Conservation (phyloP, 176 grass and related monocot genomes). For the Lolium perenne region DNA sequence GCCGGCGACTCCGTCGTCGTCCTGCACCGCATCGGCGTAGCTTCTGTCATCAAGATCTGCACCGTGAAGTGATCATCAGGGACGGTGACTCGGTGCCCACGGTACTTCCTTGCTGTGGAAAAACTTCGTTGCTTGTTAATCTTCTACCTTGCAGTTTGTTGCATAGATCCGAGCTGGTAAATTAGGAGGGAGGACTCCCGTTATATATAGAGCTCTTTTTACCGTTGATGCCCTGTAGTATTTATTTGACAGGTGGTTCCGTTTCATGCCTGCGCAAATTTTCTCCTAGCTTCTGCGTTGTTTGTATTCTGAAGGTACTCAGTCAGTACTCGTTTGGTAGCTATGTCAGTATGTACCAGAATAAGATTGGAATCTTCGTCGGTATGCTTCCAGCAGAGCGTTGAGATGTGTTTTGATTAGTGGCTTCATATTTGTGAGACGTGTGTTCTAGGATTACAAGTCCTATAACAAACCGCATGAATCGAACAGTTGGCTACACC, state of each 20-base stretch:
- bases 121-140: conserved; percentile 5
- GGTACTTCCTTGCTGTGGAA: not conserved
- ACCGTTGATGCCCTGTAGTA: not conserved
- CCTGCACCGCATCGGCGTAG: conserved; percentile 79
- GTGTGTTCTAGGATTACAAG: no score
- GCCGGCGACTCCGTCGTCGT: conserved; percentile 75
- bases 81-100: no score
- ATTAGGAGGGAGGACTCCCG: conserved; percentile 46
- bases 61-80: conserved; percentile 63
- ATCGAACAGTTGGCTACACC: no score
- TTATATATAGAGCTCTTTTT: conserved; percentile 45
- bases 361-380: conserved; percentile 31
- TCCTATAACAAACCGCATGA: no score
- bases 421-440: no score
- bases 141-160: conserved; percentile 30
- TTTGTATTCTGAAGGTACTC: not conserved
- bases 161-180: conserved; percentile 43
- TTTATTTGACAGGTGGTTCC: conserved; percentile 27
- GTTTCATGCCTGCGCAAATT: conserved; percentile 38
- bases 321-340: not conserved
- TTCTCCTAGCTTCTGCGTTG: conserved; percentile 28
- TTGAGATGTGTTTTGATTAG: not conserved
- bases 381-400: not conserved
- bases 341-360: conserved; percentile 1
- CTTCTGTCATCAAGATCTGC: conserved; percentile 97